Evolutionary conservation across 805 yeast species (phyloP).

Genomic region (Maudiozyma serrabonitensis): DNA sequence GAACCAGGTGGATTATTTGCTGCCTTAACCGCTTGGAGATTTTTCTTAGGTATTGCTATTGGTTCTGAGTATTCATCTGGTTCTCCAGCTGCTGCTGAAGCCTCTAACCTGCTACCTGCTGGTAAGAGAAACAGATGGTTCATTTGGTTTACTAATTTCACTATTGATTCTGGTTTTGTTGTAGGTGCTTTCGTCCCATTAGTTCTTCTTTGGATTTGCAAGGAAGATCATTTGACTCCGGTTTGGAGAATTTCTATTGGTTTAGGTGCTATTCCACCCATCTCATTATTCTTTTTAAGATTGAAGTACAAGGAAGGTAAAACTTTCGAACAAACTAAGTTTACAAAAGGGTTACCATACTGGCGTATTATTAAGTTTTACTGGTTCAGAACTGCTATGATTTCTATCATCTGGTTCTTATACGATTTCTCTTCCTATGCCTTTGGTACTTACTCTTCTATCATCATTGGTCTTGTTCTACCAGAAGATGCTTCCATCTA

Average conservation of each 20-base stretch:
- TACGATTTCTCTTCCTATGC: slow-evolving; percentile 86
- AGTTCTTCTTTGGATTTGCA: slow-evolving; percentile 76
- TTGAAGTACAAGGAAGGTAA: slow-evolving; percentile 65
- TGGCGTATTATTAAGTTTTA: slow-evolving; percentile 63
- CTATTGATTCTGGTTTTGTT: slow-evolving; percentile 85
- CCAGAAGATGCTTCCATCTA: slow-evolving; percentile 51
- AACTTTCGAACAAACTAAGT: slow-evolving; percentile 57
- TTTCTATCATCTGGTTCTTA: slow-evolving; percentile 78
- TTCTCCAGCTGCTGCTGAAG: slow-evolving; percentile 89
- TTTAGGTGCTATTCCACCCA: slow-evolving; percentile 82
- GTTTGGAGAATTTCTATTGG: slow-evolving; percentile 92
- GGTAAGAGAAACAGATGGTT: slow-evolving; percentile 86
- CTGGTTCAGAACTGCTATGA: slow-evolving; percentile 67
- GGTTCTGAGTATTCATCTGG: slow-evolving; percentile 96
- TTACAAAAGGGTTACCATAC: slow-evolving; percentile 61
- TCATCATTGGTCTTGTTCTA: slow-evolving; percentile 51
- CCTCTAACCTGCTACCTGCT: slow-evolving; percentile 65
- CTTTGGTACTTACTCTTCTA: slow-evolving; percentile 74
- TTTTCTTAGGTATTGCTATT: slow-evolving; percentile 81
- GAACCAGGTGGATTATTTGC: slow-evolving; percentile 62
- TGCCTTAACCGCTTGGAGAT: slow-evolving; percentile 75
- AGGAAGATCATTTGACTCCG: slow-evolving; percentile 56
- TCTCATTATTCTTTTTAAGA: slow-evolving; percentile 68
- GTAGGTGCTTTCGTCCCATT: slow-evolving; percentile 76
- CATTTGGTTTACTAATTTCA: slow-evolving; percentile 76